These are phyloP conservation scores for Salvia hispanica DNA, from an alignment of 257 asterid genomes.

Conservation along the genomic window DNA sequence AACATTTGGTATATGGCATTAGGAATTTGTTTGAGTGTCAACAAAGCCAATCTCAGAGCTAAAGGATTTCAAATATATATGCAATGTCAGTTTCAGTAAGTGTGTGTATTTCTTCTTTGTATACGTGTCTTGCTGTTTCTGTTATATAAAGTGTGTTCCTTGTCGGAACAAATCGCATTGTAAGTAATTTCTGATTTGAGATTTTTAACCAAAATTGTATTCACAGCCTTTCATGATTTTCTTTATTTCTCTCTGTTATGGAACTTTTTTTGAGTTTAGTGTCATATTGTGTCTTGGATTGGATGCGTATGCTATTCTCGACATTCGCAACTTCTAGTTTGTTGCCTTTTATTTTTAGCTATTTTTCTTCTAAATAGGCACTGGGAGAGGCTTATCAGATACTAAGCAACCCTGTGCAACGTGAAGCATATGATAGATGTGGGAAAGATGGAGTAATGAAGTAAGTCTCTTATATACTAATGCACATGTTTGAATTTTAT, in stretches of 20 bases:
- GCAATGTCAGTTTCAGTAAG: slow-evolving; percentile 4
- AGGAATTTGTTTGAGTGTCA: neutral
- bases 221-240: neutral
- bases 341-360: slow-evolving; percentile 2
- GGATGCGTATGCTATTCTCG: neutral
- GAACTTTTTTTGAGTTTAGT: neutral
- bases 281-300: slow-evolving; percentile 4
- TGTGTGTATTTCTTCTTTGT: neutral
- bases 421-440: slow-evolving; percentile 59
- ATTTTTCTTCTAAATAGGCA: slow-evolving; percentile 45
- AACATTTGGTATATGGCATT: slow-evolving; percentile 1
- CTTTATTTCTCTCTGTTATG: slow-evolving; percentile 8
- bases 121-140: slow-evolving; percentile 4
- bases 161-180: neutral
- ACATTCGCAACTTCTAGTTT: slow-evolving; percentile 5
- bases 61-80: slow-evolving; percentile 9
- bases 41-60: neutral
- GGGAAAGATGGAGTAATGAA: slow-evolving; percentile 67
- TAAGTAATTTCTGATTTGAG: slow-evolving; percentile 1
- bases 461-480: slow-evolving; percentile 44
- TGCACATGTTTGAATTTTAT: neutral
- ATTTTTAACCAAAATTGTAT: neutral
- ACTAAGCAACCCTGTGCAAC: slow-evolving; percentile 72
- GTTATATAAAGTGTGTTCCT: neutral
- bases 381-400: slow-evolving; percentile 92